Evolutionary conservation across 441 rosid species (phyloP), one percentile per base, ranked within the genome.

Genomic region (Gossypium armourianum): DNA sequence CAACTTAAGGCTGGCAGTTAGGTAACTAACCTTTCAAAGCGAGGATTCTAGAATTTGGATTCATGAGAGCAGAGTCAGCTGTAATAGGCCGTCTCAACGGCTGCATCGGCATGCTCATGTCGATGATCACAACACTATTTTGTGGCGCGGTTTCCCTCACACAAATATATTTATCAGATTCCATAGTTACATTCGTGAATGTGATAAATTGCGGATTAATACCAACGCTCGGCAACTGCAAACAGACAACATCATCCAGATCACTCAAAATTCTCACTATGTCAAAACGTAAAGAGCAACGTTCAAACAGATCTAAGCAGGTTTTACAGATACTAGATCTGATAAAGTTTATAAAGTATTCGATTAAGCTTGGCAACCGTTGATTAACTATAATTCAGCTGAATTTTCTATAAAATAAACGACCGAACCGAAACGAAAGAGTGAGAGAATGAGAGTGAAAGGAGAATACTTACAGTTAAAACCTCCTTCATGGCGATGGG

Each of bases 31-130:
- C 98, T 87, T 93, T 90, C 69, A 90, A 79, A 43, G 97, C 96
- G 50, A 93, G 96, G 71, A 93, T 91, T 83, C 90, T 88, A 19
- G 94, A 80, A 79, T 86, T 85, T 1, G 98, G 98, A 80, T 93
- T 91, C 98, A 93, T 93, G 28, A 92, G 89, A 9, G 98, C 97
- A 0, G 98, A 92, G 65, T 92, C 98, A 0, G 98, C 98, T 23
- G 97, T 91, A 63, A 93, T 93, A 28, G 98, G 97, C 66, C 97
- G 86, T 70, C 98, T 82, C 80, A 93, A 62, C 4, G 98, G 98
- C 88, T 93, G 98, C 85, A 79, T 87, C 29, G 98, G 98, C 95
- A 86, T 84, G 71, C 76, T 88, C 98, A 93, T 93, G 77, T 93
- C 97, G 2, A 91, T 76, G 75, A 91, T 91, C 32, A 93, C 98